A percentile compares a stretch with the other conserved stretches of the same genome.
phyloP scores from a whole-genome alignment of 495 filamentous ascomycete genomes.

The Hypomontagnella submonticulosa region DNA sequence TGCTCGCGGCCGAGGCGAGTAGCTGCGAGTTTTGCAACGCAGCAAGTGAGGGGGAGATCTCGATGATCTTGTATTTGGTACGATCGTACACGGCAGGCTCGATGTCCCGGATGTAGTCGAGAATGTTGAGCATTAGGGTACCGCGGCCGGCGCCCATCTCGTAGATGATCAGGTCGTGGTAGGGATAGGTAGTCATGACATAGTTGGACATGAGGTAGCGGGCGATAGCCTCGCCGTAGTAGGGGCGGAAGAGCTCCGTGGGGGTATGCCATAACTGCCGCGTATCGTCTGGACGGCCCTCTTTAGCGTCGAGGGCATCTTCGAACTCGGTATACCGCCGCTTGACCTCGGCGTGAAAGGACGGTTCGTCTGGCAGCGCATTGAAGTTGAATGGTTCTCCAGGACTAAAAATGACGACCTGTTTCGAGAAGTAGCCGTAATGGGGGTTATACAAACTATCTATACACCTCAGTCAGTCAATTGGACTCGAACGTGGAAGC shows the following conservation, averaged over 20 bases:
- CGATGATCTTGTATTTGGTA: slow-evolving; percentile 94
- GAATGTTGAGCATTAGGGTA: slow-evolving; percentile 96
- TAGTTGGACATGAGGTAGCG: slow-evolving; percentile 96
- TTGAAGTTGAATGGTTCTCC: slow-evolving; percentile 95
- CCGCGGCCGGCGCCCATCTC: slow-evolving; percentile 98
- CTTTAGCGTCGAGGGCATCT: slow-evolving; percentile 78
- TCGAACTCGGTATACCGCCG: slow-evolving; percentile 89
- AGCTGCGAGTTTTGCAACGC: slow-evolving; percentile 79
- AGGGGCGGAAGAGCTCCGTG: slow-evolving; percentile 94
- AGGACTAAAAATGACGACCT: slow-evolving; percentile 94
- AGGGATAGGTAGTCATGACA: slow-evolving; percentile 90
- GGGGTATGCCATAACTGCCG: slow-evolving; percentile 98
- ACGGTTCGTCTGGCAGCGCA: slow-evolving; percentile 78
- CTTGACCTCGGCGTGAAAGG: slow-evolving; percentile 80
- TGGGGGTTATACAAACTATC: slow-evolving; percentile 97
- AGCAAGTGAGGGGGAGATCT: slow-evolving; percentile 86
- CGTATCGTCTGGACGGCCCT: slow-evolving; percentile 69
- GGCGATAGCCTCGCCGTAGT: slow-evolving; percentile 96
- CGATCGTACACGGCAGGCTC: slow-evolving; percentile 93
- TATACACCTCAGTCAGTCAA: slow-evolving; percentile 48
- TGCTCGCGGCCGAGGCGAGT: slow-evolving; percentile 66
- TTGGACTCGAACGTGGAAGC: neutral
- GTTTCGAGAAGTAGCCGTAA: slow-evolving; percentile 98
- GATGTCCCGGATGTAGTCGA: slow-evolving; percentile 92
- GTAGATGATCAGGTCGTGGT: slow-evolving; percentile 97